Evolutionary conservation across 2,329 filamentous ascomycete genomes (phyloP).

Genomic region (Leptodontidium sp.): DNA sequence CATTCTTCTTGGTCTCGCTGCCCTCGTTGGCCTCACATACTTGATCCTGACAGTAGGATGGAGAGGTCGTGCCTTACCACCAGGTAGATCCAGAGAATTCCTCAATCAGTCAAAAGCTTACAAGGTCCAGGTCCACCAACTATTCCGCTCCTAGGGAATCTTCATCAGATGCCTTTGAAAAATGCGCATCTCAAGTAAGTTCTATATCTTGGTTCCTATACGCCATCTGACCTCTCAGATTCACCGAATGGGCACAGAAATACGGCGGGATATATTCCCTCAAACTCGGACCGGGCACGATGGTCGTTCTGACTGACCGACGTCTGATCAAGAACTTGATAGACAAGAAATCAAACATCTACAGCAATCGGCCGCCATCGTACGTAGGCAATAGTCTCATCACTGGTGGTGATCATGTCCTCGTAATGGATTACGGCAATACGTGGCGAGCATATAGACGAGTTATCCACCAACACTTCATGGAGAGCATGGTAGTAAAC

Average conservation of each 20-base stretch:
- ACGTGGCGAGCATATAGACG: constrained; percentile 57
- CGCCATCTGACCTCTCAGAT: constrained; percentile 41
- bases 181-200: constrained; percentile 45
- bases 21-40: constrained; percentile 19
- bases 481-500: constrained; percentile 54
- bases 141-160: constrained; percentile 36
- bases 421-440: constrained; percentile 56
- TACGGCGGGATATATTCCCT: constrained; percentile 53
- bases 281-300: constrained; percentile 32
- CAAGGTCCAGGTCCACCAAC: constrained; percentile 32
- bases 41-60: constrained; percentile 16
- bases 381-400: constrained; percentile 54
- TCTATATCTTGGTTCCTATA: background rate
- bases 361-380: constrained; percentile 51
- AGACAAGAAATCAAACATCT: constrained; percentile 34
- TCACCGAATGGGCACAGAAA: constrained; percentile 53
- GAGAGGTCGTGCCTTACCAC: constrained; percentile 20
- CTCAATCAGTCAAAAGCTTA: background rate
- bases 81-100: background rate
- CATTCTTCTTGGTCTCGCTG: background rate
- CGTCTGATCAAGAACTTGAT: constrained; percentile 31
- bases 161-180: constrained; percentile 38
- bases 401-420: constrained; percentile 55
- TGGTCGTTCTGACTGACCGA: constrained; percentile 29
- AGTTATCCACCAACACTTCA: constrained; percentile 54